Base-by-base conservation (phyloP, 179 eudicot genomes). In the Spinacia oleracea region DNA sequence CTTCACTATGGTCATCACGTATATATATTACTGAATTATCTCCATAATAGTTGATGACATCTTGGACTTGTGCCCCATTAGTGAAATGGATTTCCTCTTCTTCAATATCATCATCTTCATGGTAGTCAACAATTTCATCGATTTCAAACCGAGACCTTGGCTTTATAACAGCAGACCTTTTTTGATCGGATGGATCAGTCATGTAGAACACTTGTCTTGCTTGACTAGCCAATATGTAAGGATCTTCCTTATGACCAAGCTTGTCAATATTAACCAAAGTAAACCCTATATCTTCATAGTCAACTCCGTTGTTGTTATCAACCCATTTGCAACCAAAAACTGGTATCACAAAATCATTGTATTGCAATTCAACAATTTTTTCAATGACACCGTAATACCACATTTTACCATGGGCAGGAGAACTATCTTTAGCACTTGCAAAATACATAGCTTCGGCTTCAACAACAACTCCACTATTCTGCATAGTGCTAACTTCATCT, bases 371-470 rank as follows among this genome's bases (percentile, higher is more conserved):
- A 32, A 12, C 16, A 18, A 72, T 72, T 4, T 72, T 43, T 53
- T 72, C 45, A 72, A 72, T 29, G 43, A 50, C 56, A 1, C 82
- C 73, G 32, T 43, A 79, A 35, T 79, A 79, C 12, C 23, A 1
- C 81, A 79, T 43, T 5, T 21, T 70, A 11, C 12, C 65, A 35
- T 35, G 35, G 0, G 48, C 12, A 7, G 31, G 53, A 38, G 38
- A 35, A 14, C 64, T 79, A 32, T 73, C 82, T 62, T 72, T 79
- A 18, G 82, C 25, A 63, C 77, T 79, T 2, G 72, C 48, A 16
- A 79, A 38, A 35, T 79, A 77, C 63, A 79, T 42, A 15, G 77
- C 53, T 18, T 50, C 21, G 0, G 64, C 63, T 35, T 72, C 72
- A 5, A 79, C 18, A 7, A 51, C 64, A 42, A 79, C 81, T 43